Evolutionary conservation across 208 protist genomes (phyloP).

Genomic region (Lotmaria passim): DNA sequence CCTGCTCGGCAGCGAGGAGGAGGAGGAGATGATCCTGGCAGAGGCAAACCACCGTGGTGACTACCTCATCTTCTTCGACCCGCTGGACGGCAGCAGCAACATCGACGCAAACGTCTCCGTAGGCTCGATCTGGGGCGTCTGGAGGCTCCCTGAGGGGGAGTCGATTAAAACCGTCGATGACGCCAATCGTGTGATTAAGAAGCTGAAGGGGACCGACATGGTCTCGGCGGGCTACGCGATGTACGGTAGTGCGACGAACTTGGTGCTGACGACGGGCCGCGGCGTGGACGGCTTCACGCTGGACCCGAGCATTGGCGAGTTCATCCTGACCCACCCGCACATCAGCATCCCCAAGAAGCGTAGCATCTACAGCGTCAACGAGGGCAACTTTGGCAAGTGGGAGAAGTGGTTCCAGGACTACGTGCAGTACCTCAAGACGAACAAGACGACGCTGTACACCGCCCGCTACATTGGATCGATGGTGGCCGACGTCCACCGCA

Average conservation of each 20-base stretch:
- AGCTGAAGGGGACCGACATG: slow-evolving; percentile 72
- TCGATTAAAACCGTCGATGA: slow-evolving; percentile 82
- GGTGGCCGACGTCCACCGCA: slow-evolving; percentile 98
- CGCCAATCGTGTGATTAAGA: slow-evolving; percentile 71
- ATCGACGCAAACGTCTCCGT: slow-evolving; percentile 97
- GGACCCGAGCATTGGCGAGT: slow-evolving; percentile 96
- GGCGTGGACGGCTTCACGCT: slow-evolving; percentile 96
- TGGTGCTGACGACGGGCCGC: slow-evolving; percentile 92
- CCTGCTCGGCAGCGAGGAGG: slow-evolving; percentile 85
- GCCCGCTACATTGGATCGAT: slow-evolving; percentile 94
- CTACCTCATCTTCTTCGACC: slow-evolving; percentile 96
- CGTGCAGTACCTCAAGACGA: slow-evolving; percentile 71
- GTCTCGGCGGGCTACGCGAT: slow-evolving; percentile 94
- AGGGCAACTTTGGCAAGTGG: slow-evolving; percentile 90
- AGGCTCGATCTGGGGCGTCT: slow-evolving; percentile 94
- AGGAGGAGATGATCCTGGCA: slow-evolving; percentile 77
- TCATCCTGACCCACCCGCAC: slow-evolving; percentile 96
- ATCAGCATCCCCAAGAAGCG: slow-evolving; percentile 90
- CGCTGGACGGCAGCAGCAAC: slow-evolving; percentile 96
- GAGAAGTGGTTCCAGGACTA: slow-evolving; percentile 82
- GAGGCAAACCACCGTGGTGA: slow-evolving; percentile 68
- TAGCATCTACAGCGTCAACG: slow-evolving; percentile 98
- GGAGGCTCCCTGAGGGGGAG: slow-evolving; percentile 72
- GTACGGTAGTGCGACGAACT: slow-evolving; percentile 94
- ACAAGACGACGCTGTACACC: slow-evolving; percentile 67